Evolutionary conservation across 768 basidiomycete genomes (phyloP), one percentile per base, ranked within the genome.

Genomic region (Boletus rubroflammeus): DNA sequence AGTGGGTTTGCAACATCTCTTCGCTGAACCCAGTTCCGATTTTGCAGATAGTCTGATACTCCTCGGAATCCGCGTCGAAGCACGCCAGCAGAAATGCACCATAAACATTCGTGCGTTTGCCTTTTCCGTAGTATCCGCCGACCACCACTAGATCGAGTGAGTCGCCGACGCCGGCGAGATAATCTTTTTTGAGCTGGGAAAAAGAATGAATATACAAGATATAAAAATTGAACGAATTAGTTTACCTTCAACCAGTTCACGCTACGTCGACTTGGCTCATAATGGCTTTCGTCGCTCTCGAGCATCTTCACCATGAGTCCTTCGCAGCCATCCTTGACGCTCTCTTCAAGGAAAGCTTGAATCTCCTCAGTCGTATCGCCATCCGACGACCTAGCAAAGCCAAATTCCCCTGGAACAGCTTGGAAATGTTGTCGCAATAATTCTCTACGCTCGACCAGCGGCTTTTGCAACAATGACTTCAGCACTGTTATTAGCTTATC

Each of bases 281-380:
- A 99, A 63, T 82, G 91, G 69, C 93, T 92, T 7, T 88, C 90
- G 36, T 93, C 88, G 43, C 83, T 88, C 39, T 96, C 92, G 17
- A 99, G 75, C 93, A 97, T 96, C 76, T 99, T 99, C 55, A 99
- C 93, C 97, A 99, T 99, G 43, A 99, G 81, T 10, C 97, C 97
- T 70, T 99, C 97, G 68, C 97, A 98, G 2, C 96, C 94, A 67
- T 98, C 97, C 68, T 94, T 98, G 61, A 99, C 92, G 69, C 91
- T 94, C 60, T 94, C 90, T 67, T 98, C 96, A 9, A 99, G 75
- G 79, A 99, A 98, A 2, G 80, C 68, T 66, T 97, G 93, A 44
- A 99, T 98, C 64, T 97, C 95, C 23, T 99, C 97, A 5, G 84
- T 88, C 8, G 87, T 90, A 55, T 93, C 86, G 15, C 86, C 79